Evolutionary conservation across 2,329 filamentous ascomycete genomes (phyloP).

Genomic region (Aspergillus texensis): DNA sequence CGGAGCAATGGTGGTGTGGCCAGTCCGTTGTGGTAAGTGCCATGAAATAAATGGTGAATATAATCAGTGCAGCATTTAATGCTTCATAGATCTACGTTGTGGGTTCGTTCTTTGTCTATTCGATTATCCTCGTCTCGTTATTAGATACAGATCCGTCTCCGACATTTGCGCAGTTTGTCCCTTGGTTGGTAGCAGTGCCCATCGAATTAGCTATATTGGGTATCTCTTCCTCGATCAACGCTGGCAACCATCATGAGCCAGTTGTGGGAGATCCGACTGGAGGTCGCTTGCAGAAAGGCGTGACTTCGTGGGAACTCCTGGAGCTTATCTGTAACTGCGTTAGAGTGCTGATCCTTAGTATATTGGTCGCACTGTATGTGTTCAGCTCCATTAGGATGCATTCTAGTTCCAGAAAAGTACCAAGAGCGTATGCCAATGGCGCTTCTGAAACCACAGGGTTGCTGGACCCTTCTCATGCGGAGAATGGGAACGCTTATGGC

Average conservation of each 20-base stretch:
- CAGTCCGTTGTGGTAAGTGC: slow-evolving; percentile 71
- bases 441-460: slow-evolving; percentile 47
- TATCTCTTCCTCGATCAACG: slow-evolving; percentile 70
- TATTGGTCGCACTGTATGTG: slow-evolving; percentile 63
- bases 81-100: slow-evolving; percentile 74
- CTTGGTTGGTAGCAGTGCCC: slow-evolving; percentile 74
- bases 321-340: slow-evolving; percentile 61
- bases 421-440: slow-evolving; percentile 36
- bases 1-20: slow-evolving; percentile 79
- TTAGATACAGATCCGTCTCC: slow-evolving; percentile 82
- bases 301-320: slow-evolving; percentile 47
- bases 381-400: slow-evolving; percentile 50
- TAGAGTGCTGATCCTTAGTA: slow-evolving; percentile 68
- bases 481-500: slow-evolving; percentile 56
- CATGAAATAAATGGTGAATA: not conserved
- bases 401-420: slow-evolving; percentile 39
- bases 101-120: slow-evolving; percentile 83
- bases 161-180: slow-evolving; percentile 74
- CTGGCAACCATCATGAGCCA: slow-evolving; percentile 66
- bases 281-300: slow-evolving; percentile 42
- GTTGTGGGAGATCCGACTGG: slow-evolving; percentile 53
- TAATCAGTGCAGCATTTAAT: slow-evolving; percentile 10
- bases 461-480: slow-evolving; percentile 42
- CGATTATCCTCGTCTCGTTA: slow-evolving; percentile 82
- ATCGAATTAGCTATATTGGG: slow-evolving; percentile 74